Percentiles rank a stretch among this genome's conserved stretches.
Conservation (phyloP, 78 protist species). For the Speleostelium caveatum region DNA sequence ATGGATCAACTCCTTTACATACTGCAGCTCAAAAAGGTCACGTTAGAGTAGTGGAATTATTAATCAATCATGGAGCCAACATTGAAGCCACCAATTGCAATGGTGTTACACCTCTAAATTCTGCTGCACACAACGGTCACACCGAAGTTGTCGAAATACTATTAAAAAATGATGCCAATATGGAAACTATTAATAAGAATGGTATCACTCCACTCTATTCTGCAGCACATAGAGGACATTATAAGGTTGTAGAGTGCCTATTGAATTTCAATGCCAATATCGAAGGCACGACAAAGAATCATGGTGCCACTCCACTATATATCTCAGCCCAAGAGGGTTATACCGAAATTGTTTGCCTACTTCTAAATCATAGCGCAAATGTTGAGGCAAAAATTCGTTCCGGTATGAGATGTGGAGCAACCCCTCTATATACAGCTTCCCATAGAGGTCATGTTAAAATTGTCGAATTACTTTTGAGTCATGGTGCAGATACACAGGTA, state of each 20-base stretch:
- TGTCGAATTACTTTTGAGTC: conserved; percentile 36
- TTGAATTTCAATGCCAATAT: conserved; percentile 58
- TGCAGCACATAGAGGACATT: conserved; percentile 77
- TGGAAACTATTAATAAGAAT: conserved; percentile 76
- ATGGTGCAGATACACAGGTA: conserved; percentile 61
- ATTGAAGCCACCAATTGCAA: conserved; percentile 73
- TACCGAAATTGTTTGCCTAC: conserved; percentile 29
- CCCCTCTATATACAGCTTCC: conserved; percentile 61
- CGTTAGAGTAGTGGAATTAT: conserved; percentile 39
- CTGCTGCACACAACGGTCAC: conserved; percentile 81
- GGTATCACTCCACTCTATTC: conserved; percentile 75
- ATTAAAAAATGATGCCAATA: conserved; percentile 34
- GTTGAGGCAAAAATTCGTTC: conserved; percentile 76
- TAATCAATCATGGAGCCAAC: conserved; percentile 51
- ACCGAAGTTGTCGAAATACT: conserved; percentile 69
- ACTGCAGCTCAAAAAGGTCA: conserved; percentile 80
- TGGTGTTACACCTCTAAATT: conserved; percentile 74
- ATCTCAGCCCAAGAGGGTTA: conserved; percentile 75
- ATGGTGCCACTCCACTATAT: conserved; percentile 74
- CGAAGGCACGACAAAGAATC: conserved; percentile 75
- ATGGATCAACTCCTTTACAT: conserved; percentile 75
- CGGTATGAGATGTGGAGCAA: conserved; percentile 80
- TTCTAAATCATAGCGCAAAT: conserved; percentile 60
- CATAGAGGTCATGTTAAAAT: conserved; percentile 72
- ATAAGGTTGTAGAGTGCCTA: conserved; percentile 58